These are phyloP conservation scores for Terfezia claveryi DNA, from an alignment of 495 filamentous ascomycete genomes.

Conservation along the genomic window DNA sequence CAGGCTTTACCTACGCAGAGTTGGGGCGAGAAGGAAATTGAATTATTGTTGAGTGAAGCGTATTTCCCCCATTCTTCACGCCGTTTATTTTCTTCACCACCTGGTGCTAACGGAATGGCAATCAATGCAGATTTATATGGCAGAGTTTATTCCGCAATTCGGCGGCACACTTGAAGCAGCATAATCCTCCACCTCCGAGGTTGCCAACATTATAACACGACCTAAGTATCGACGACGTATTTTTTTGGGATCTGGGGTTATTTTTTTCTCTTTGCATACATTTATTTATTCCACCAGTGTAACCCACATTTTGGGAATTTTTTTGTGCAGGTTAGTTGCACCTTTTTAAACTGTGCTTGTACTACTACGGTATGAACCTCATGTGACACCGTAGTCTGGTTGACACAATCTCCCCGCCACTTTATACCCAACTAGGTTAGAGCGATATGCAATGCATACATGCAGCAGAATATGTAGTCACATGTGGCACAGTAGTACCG, in stretches of 20 bases:
- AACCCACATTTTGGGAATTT: too few species aligned
- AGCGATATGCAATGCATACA: too few species aligned
- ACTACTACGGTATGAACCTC: too few species aligned
- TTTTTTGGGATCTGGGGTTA: neutral
- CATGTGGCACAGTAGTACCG: too few species aligned
- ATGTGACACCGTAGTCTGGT: too few species aligned
- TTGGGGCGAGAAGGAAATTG: slow-evolving; percentile 97
- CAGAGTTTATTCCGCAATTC: slow-evolving; percentile 18
- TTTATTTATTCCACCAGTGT: too few species aligned
- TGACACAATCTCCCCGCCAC: too few species aligned
- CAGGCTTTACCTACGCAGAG: slow-evolving; percentile 82
- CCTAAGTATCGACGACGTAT: neutral
- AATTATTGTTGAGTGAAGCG: slow-evolving; percentile 74
- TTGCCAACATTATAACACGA: neutral
- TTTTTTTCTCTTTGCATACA: neutral
- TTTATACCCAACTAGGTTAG: too few species aligned
- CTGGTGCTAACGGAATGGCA: neutral
- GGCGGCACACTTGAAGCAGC: slow-evolving; percentile 14
- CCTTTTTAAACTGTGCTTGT: too few species aligned
- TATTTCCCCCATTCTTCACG: slow-evolving; percentile 20
- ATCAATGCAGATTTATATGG: slow-evolving; percentile 15
- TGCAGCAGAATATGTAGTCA: too few species aligned
- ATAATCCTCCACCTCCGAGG: neutral
- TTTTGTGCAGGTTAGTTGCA: too few species aligned
- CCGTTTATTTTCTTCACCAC: neutral